Percentiles rank a stretch among this genome's conserved stretches.
These are phyloP conservation scores for Aspergillus biplanus DNA, from an alignment of 495 filamentous ascomycete genomes.

Conservation along the genomic window DNA sequence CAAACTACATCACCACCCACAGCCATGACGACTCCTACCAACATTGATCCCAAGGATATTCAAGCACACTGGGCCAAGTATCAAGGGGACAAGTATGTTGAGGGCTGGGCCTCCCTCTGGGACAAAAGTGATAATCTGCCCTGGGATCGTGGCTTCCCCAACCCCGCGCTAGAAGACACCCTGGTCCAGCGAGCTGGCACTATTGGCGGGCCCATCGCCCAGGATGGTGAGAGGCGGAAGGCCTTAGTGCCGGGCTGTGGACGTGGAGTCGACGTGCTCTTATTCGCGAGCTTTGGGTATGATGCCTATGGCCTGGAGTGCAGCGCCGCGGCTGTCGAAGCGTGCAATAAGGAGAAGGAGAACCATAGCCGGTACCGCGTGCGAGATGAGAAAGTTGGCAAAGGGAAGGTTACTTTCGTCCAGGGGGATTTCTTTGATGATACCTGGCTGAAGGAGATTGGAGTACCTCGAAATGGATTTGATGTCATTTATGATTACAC, in stretches of 20 bases:
- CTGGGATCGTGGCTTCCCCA: conserved; percentile 70
- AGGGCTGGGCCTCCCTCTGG: conserved; percentile 69
- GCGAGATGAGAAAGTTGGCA: conserved; percentile 45
- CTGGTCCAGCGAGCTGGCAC: conserved; percentile 51
- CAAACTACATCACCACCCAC: conserved; percentile 24
- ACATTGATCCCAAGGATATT: conserved; percentile 29
- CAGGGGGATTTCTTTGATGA: conserved; percentile 74
- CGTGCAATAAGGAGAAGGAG: conserved; percentile 52
- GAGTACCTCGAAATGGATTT: conserved; percentile 57
- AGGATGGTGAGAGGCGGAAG: conserved; percentile 39
- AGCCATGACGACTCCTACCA: conserved; percentile 29
- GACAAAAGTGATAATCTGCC: conserved; percentile 60
- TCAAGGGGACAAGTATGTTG: conserved; percentile 33
- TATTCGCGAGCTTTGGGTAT: conserved; percentile 72
- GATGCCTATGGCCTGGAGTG: conserved; percentile 75
- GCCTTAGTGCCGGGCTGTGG: conserved; percentile 77
- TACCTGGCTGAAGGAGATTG: conserved; percentile 55
- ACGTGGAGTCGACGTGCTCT: conserved; percentile 71
- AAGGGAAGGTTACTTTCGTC: conserved; percentile 62
- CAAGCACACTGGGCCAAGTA: conserved; percentile 31
- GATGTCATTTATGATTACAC: conserved; percentile 88
- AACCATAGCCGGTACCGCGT: conserved; percentile 49
- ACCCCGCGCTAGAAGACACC: conserved; percentile 67
- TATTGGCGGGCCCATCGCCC: conserved; percentile 44
- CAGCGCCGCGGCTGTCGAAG: conserved; percentile 58